Base-by-base conservation (phyloP, 805 yeast species). In the Groenewaldozyma salmanticensis region DNA sequence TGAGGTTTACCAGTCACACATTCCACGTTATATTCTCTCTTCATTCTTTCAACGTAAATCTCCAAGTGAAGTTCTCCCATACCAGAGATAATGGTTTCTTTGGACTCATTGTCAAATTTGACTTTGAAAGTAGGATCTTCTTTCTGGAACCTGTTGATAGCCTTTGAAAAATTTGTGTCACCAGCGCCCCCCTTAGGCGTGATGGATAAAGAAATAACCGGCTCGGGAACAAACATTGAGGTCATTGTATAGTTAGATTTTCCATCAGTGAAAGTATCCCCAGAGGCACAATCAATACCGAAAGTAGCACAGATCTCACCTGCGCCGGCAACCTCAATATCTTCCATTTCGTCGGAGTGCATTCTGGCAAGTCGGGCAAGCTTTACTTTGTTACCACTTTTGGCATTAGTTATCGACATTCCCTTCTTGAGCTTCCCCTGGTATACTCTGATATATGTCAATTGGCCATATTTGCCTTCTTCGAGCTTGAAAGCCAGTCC, bases 301-400 rank as follows among this genome's bases (percentile, higher is more conserved):
- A 92, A 92, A 44, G 97, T 90, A 42, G 99, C 99, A 69, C 99
- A 92, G 55, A 92, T 92, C 68, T 92, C 98, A 61, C 99, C 99
- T 22, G 97, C 90, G 18, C 90, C 92, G 57, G 86, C 81, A 66
- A 88, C 96, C 37, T 79, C 83, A 38, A 86, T 92, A 60, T 92
- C 99, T 69, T 92, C 98, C 97, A 92, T 88, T 61, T 92, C 98
- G 48, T 88, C 85, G 21, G 96, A 86, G 69, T 92, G 97, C 99
- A 92, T 92, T 67, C 97, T 81, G 39, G 87, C 98, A 55, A 92
- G 73, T 58, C 98, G 76, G 11, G 96, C 74, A 40, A 92, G 84
- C 69, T 92, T 92, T 49, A 87, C 84, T 64, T 79, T 84, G 71
- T 92, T 92, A 46, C 95, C 96, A 35, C 90, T 75, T 65, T 90